A percentile compares a stretch with the other conserved stretches of the same genome.
Evolutionary conservation across 805 yeast species (phyloP).

Genomic region (Candida coquimbonensis): DNA sequence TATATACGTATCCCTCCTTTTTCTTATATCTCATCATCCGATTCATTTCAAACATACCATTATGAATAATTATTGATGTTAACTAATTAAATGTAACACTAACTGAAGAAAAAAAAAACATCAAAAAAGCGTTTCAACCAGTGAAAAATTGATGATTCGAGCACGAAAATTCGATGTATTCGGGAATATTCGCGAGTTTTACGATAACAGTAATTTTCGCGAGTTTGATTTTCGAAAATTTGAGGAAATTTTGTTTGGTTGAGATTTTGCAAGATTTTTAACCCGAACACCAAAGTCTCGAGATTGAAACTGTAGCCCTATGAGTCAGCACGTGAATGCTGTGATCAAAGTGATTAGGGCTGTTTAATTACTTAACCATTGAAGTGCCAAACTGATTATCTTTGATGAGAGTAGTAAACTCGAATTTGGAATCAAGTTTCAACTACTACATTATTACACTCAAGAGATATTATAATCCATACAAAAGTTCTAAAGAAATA

Average conservation of each 20-base stretch:
- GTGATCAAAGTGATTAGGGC: not conserved
- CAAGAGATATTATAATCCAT: too few relatives aligned
- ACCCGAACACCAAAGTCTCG: too few relatives aligned
- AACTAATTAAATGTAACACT: not conserved
- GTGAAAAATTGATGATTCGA: slow-evolving; percentile 1
- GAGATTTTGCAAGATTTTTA: too few relatives aligned
- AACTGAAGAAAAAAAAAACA: slow-evolving; percentile 2
- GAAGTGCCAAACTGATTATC: too few relatives aligned
- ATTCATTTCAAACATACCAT: slow-evolving; percentile 5
- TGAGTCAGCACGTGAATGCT: not conserved
- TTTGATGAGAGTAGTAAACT: too few relatives aligned
- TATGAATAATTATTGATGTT: slow-evolving; percentile 3
- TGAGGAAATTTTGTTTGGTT: not conserved
- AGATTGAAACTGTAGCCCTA: not conserved
- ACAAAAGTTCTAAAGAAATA: too few relatives aligned
- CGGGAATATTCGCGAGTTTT: not conserved
- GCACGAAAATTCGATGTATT: not conserved
- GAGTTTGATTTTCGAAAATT: not conserved
- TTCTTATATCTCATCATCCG: not conserved
- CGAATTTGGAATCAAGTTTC: too few relatives aligned
- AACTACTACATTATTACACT: too few relatives aligned
- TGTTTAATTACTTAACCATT: too few relatives aligned
- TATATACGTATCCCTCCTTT: too few relatives aligned
- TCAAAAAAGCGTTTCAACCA: slow-evolving; percentile 1
- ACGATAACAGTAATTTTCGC: not conserved